A percentile compares a stretch with the other conserved stretches of the same genome.
Evolutionary conservation across 805 yeast genomes (phyloP).

Genomic region (Isabelozyma pseudorhagii): DNA sequence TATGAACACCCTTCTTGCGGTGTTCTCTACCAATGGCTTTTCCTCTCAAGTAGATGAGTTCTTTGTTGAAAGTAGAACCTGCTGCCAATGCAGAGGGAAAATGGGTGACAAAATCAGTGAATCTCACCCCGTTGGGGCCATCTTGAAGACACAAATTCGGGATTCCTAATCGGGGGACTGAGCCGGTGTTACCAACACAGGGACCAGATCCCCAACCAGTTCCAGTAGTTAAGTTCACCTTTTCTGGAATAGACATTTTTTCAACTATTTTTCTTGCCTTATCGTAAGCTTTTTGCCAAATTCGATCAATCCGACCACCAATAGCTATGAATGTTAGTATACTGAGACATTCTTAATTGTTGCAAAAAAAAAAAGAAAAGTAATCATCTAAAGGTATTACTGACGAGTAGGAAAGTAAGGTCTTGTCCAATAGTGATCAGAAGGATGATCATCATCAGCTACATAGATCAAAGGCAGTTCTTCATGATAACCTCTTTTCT

Average conservation of each 20-base stretch:
- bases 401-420: constrained; percentile 38
- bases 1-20: constrained; percentile 51
- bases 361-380: neutral
- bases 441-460: constrained; percentile 23
- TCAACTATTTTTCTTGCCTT: constrained; percentile 54
- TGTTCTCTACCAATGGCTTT: constrained; percentile 57
- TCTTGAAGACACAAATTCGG: constrained; percentile 59
- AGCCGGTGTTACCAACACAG: constrained; percentile 60
- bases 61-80: constrained; percentile 56
- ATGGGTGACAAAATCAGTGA: constrained; percentile 52
- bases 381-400: constrained; percentile 11
- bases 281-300: constrained; percentile 57
- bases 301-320: constrained; percentile 48
- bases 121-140: constrained; percentile 60
- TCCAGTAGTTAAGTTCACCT: constrained; percentile 62
- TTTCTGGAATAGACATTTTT: constrained; percentile 55
- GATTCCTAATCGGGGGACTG: constrained; percentile 52
- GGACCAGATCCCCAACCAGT: constrained; percentile 64
- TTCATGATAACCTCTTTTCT: constrained; percentile 28
- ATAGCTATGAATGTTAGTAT: constrained; percentile 19
- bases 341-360: neutral
- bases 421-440: constrained; percentile 22
- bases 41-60: constrained; percentile 50
- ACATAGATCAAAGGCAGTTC: constrained; percentile 25
- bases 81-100: constrained; percentile 60